Conservation (phyloP, 306 rosid genomes). For the Vigna radiata region DNA sequence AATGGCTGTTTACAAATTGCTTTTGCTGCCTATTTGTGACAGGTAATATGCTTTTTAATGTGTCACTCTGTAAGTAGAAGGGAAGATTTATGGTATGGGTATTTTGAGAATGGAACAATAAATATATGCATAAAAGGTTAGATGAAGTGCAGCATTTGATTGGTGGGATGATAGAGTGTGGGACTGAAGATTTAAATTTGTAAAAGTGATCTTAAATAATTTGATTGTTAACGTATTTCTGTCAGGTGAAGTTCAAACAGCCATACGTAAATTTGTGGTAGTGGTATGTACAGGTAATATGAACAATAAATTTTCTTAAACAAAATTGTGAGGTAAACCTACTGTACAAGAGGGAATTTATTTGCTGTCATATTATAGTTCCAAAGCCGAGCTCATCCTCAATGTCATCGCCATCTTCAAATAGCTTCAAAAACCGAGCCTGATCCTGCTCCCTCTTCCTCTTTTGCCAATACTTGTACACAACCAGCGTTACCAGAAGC, state of each 20-base stretch:
- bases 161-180: too few species aligned
- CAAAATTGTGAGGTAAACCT: constrained; percentile 60
- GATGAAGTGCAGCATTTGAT: too few species aligned
- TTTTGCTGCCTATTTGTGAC: too few species aligned
- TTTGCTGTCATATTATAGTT: constrained; percentile 56
- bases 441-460: constrained; percentile 85
- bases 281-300: constrained; percentile 35
- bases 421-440: constrained; percentile 87
- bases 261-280: not conserved
- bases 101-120: too few species aligned
- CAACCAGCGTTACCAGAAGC: constrained; percentile 49
- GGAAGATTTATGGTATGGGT: too few species aligned
- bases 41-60: too few species aligned
- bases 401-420: constrained; percentile 88
- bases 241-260: constrained; percentile 27
- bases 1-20: too few species aligned
- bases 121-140: too few species aligned
- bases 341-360: constrained; percentile 53
- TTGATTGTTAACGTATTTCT: not conserved
- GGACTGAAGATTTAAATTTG: too few species aligned
- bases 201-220: too few species aligned
- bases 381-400: constrained; percentile 90
- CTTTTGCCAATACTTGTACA: constrained; percentile 85
- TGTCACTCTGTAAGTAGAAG: too few species aligned
- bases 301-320: constrained; percentile 35